These are phyloP conservation scores for Incumbomyces delicatus DNA, from an alignment of 2,329 filamentous ascomycete species.

Conservation along the genomic window DNA sequence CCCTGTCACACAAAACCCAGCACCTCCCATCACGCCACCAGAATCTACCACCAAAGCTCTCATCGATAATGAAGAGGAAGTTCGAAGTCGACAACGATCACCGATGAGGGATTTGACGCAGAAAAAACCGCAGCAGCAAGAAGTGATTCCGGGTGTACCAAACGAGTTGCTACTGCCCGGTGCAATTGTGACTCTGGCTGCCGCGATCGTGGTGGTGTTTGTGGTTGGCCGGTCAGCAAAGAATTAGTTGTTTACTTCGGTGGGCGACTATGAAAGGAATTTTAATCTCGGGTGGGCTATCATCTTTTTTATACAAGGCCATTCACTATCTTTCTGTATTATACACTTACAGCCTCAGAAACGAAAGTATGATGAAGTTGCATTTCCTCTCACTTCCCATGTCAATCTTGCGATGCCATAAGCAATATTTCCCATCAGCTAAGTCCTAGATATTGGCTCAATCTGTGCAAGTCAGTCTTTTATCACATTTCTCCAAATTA, in stretches of 20 bases:
- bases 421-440: too few species aligned
- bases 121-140: slow-evolving; percentile 47
- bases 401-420: too few species aligned
- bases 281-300: too few species aligned
- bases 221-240: slow-evolving; percentile 55
- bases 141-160: slow-evolving; percentile 74
- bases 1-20: slow-evolving; percentile 51
- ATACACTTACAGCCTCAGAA: too few species aligned
- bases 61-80: slow-evolving; percentile 17
- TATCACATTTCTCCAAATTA: too few species aligned
- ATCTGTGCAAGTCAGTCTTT: background rate
- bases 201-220: slow-evolving; percentile 90
- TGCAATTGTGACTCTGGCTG: slow-evolving; percentile 87
- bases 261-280: too few species aligned
- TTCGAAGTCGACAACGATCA: slow-evolving; percentile 30
- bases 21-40: slow-evolving; percentile 45
- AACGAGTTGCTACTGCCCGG: slow-evolving; percentile 90
- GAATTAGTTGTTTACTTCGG: background rate
- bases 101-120: slow-evolving; percentile 45
- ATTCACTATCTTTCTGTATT: too few species aligned
- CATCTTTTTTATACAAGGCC: too few species aligned
- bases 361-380: too few species aligned
- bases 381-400: too few species aligned
- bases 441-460: too few species aligned
- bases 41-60: slow-evolving; percentile 40